Base-by-base conservation (phyloP, 805 yeast species). In the Zygosaccharomyces lentus region DNA sequence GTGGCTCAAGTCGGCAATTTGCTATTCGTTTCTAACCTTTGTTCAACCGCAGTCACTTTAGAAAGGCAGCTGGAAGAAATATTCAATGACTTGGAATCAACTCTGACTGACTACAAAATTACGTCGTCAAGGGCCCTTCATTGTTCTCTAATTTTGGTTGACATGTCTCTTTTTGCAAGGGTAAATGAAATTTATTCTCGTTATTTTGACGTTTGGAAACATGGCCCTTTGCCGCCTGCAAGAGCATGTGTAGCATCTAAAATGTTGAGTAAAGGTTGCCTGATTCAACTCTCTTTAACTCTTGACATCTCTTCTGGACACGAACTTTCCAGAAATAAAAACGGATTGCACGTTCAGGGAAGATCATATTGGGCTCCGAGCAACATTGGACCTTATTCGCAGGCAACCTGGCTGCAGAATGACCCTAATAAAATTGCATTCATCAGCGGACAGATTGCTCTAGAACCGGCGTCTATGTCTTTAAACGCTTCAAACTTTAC, bases 321-420 rank as follows among this genome's bases (percentile, higher is more conserved):
- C 48, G 2, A 30, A 43, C 1, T 43, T 42, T 50, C 51, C 61
- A 27, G 37, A 23, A 54, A 53, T 9, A 84, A 84, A 54, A 68
- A 67, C 25, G 96, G 98, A 0, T 69, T 91, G 12, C 98, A 93
- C 59, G 88, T 93, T 7, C 91, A 93, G 56, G 89, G 97, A 1
- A 74, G 90, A 48, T 89, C 97, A 34, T 90, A 86, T 62, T 93
- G 99, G 99, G 98, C 97, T 0, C 99, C 99, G 0, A 91, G 96
- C 30, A 93, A 93, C 55, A 93, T 93, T 37, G 99, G 99, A 0
- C 99, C 99, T 0, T 93, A 93, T 61, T 91, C 99, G 0, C 99
- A 93, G 65, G 77, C 90, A 0, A 78, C 81, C 9, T 65, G 64
- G 61, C 45, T 43, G 5, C 64, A 75, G 4, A 42, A 47, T n/a